Percentiles rank a stretch among this genome's conserved stretches.
Evolutionary conservation across 352 stramenopile genomes (phyloP).

Genomic region (Globisporangium nagaii): DNA sequence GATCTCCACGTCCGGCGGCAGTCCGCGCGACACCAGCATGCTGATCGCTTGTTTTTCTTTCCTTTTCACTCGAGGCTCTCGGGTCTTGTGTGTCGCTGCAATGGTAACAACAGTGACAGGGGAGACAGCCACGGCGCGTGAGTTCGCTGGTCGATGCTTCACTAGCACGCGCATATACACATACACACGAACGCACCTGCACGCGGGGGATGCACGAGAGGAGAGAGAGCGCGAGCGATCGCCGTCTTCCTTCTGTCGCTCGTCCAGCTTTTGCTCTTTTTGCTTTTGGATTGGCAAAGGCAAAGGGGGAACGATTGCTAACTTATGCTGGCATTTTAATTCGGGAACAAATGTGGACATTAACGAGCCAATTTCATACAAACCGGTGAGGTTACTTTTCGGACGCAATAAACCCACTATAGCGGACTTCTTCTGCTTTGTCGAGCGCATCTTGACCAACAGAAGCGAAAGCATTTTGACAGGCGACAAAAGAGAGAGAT

Average conservation of each 20-base stretch:
- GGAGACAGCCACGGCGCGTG: too few relatives aligned
- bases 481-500: neutral
- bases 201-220: neutral
- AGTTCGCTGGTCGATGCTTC: neutral
- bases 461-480: neutral
- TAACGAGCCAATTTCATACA: too few relatives aligned
- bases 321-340: too few relatives aligned
- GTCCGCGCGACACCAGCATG: slow-evolving; percentile 44
- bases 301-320: neutral
- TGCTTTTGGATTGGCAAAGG: neutral
- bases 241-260: neutral
- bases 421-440: neutral
- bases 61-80: neutral
- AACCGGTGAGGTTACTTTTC: too few relatives aligned
- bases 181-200: neutral
- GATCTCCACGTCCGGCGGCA: slow-evolving; percentile 89
- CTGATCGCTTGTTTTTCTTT: neutral
- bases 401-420: too few relatives aligned
- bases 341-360: too few relatives aligned
- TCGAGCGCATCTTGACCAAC: neutral
- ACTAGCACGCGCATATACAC: neutral
- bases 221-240: neutral
- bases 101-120: neutral
- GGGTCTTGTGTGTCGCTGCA: neutral
- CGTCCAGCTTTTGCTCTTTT: too few relatives aligned